Evolutionary conservation across 345 rosid species (phyloP).

Genomic region (Hypericum androsaemum): DNA sequence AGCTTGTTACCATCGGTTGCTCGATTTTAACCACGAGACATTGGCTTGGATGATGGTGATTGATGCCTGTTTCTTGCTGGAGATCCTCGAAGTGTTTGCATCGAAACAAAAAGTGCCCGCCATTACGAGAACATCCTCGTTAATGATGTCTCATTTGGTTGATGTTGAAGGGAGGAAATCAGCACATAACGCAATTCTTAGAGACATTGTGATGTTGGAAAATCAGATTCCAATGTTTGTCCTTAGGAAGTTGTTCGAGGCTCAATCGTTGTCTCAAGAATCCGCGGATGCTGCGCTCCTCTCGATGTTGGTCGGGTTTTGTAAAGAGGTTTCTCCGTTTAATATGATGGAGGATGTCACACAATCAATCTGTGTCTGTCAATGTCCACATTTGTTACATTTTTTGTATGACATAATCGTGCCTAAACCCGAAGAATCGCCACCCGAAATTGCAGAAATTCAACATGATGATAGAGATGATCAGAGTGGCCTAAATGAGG

Average conservation of each 20-base stretch:
- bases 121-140: conserved; percentile 28
- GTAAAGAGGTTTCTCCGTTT: conserved; percentile 50
- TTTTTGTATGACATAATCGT: conserved; percentile 43
- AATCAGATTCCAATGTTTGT: conserved; percentile 63
- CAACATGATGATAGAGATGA: conserved; percentile 12
- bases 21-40: conserved; percentile 40
- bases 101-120: too few relatives aligned
- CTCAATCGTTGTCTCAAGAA: conserved; percentile 26
- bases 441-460: conserved; percentile 7
- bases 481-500: not conserved
- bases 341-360: conserved; percentile 15
- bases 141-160: too few relatives aligned
- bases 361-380: conserved; percentile 15
- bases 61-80: conserved; percentile 56
- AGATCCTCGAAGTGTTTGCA: conserved; percentile 43
- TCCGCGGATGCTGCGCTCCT: conserved; percentile 27
- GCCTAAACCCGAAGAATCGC: conserved; percentile 23
- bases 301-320: conserved; percentile 34
- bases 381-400: conserved; percentile 37
- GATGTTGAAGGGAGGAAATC: conserved; percentile 35
- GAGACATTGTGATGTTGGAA: conserved; percentile 61
- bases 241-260: conserved; percentile 37
- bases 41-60: conserved; percentile 78
- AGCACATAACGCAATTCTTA: conserved; percentile 38
- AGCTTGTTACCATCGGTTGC: conserved; percentile 49